Evolutionary conservation across 768 basidiomycete genomes (phyloP).

Genomic region (Strobilomyces echinocephalus): DNA sequence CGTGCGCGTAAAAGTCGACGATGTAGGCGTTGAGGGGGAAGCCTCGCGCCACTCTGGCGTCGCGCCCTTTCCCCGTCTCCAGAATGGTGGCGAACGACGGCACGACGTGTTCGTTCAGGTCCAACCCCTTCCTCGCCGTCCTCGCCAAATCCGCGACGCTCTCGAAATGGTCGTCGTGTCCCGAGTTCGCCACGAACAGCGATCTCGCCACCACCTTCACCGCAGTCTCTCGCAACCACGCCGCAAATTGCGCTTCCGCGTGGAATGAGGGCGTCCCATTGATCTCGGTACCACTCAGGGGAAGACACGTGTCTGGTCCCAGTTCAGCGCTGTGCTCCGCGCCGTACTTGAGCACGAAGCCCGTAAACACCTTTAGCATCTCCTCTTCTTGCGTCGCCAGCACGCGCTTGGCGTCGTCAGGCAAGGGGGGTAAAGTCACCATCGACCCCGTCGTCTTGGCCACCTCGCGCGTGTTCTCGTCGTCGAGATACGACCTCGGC

Average conservation of each 20-base stretch:
- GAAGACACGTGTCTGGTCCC: constrained; percentile 43
- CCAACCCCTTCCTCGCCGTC: constrained; percentile 49
- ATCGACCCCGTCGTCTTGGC: constrained; percentile 48
- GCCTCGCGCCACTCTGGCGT: no score
- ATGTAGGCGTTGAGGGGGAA: constrained; percentile 56
- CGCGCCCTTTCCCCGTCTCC: not conserved
- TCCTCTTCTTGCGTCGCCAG: constrained; percentile 46
- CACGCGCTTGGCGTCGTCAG: constrained; percentile 35
- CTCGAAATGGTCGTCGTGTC: constrained; percentile 52
- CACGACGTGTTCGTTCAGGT: constrained; percentile 55
- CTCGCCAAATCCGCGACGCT: constrained; percentile 48
- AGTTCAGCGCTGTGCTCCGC: constrained; percentile 35
- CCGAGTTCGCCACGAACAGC: constrained; percentile 62
- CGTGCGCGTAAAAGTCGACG: constrained; percentile 66
- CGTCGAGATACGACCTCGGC: constrained; percentile 39
- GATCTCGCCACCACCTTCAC: constrained; percentile 47
- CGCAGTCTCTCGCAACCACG: constrained; percentile 36
- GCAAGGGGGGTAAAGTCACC: constrained; percentile 51
- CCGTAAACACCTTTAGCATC: constrained; percentile 49
- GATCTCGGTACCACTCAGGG: constrained; percentile 39
- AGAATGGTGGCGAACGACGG: constrained; percentile 46
- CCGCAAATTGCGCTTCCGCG: constrained; percentile 27
- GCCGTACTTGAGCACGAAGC: constrained; percentile 51
- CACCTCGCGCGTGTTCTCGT: constrained; percentile 32
- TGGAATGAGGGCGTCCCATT: constrained; percentile 7